phyloP scores from a whole-genome alignment of 345 rosid genomes.

The Pseudoturritis turrita region DNA sequence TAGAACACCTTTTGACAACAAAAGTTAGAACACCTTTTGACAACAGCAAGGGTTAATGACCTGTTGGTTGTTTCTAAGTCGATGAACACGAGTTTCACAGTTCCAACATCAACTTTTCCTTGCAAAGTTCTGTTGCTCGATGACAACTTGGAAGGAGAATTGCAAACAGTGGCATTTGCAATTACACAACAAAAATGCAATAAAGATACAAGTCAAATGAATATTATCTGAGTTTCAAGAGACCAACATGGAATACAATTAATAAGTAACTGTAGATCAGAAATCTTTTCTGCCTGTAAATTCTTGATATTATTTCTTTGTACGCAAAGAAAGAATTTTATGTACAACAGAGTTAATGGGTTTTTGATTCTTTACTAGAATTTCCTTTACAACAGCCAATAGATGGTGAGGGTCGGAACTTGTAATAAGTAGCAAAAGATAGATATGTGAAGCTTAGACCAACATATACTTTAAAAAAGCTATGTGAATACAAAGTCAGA shows the following conservation, averaged over 20 bases:
- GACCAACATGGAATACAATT: neutral
- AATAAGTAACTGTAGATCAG: neutral
- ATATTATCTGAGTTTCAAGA: neutral
- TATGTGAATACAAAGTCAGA: constrained; percentile 52
- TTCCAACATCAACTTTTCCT: neutral
- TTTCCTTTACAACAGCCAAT: constrained; percentile 26
- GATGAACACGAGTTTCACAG: neutral
- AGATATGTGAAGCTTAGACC: constrained; percentile 51
- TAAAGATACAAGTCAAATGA: neutral
- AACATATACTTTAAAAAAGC: constrained; percentile 55
- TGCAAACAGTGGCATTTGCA: neutral
- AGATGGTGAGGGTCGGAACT: constrained; percentile 38
- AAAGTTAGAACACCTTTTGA: constrained; percentile 3
- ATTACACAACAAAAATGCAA: neutral
- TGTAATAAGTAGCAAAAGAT: constrained; percentile 44
- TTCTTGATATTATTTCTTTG: constrained; percentile 17
- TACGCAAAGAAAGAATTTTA: constrained; percentile 26
- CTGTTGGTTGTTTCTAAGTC: neutral
- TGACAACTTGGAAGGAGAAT: neutral
- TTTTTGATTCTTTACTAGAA: constrained; percentile 22
- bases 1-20: constrained; percentile 3
- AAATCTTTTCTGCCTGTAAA: constrained; percentile 11
- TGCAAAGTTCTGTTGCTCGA: neutral
- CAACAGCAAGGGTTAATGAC: neutral
- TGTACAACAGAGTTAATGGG: constrained; percentile 25